These are phyloP conservation scores for Puccinia horiana DNA, from an alignment of 1,284 basidiomycete genomes.

Conservation along the genomic window DNA sequence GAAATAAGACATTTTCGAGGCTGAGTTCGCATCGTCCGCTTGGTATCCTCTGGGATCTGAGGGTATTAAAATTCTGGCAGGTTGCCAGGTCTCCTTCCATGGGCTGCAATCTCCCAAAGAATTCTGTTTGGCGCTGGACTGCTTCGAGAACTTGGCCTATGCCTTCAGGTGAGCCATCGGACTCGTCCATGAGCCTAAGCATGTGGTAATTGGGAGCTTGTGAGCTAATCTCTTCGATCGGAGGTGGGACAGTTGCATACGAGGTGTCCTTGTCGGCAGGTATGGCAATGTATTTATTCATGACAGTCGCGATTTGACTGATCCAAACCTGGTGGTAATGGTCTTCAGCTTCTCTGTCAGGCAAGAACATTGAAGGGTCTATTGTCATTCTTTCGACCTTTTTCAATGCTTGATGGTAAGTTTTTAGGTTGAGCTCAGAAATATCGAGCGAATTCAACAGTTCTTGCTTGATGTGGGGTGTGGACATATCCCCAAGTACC, in stretches of 20 bases:
- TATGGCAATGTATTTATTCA: neutral
- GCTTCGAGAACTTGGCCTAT: neutral
- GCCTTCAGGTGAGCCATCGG: neutral
- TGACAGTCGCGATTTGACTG: conserved; percentile 7
- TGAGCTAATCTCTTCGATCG: neutral
- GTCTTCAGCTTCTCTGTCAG: neutral
- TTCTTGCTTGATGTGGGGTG: neutral
- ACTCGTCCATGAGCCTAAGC: neutral
- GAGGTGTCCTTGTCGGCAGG: neutral
- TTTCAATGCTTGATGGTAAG: conserved; percentile 1
- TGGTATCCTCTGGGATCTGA: neutral
- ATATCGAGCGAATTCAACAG: neutral
- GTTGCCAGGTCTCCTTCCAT: neutral
- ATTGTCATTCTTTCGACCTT: neutral
- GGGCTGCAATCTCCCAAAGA: neutral
- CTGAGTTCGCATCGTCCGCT: neutral
- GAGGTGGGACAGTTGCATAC: neutral
- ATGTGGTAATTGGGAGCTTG: neutral
- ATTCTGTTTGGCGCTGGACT: neutral
- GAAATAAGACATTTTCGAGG: neutral
- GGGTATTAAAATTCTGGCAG: neutral
- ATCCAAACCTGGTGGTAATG: neutral
- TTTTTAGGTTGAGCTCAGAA: neutral
- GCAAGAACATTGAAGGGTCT: conserved; percentile 11
- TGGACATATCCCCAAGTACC: neutral